Evolutionary conservation across 2,329 filamentous ascomycete species (phyloP).

Genomic region (Purpureocillium lavendulum): DNA sequence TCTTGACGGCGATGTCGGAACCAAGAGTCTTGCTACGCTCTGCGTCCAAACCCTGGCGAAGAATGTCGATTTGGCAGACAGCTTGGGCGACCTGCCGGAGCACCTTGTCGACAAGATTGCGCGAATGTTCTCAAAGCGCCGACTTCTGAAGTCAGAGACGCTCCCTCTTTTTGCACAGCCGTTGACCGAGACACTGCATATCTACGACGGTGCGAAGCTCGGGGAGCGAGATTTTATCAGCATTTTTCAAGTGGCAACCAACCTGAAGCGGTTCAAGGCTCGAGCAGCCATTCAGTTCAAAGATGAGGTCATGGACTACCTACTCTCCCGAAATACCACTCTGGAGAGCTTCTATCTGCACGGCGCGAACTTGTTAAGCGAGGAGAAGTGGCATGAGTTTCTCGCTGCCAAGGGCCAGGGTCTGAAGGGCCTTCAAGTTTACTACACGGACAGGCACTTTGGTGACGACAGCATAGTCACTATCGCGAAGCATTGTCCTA

Average conservation of each 20-base stretch:
- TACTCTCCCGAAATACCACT: conserved; percentile 60
- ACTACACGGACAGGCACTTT: conserved; percentile 77
- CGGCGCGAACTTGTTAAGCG: conserved; percentile 74
- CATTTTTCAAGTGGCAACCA: conserved; percentile 69
- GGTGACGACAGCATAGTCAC: conserved; percentile 58
- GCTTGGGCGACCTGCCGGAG: conserved; percentile 50
- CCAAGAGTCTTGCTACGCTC: conserved; percentile 58
- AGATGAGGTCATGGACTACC: conserved; percentile 72
- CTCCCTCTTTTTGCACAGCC: conserved; percentile 50
- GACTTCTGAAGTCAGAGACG: conserved; percentile 45
- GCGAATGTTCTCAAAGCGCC: conserved; percentile 50
- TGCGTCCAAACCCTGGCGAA: conserved; percentile 56
- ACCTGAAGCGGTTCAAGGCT: conserved; percentile 62
- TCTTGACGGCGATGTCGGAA: conserved; percentile 66
- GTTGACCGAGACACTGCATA: conserved; percentile 37
- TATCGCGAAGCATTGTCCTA: conserved; percentile 57
- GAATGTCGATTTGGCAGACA: conserved; percentile 54
- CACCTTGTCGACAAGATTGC: conserved; percentile 50
- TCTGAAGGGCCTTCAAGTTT: conserved; percentile 65
- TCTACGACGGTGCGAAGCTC: conserved; percentile 57
- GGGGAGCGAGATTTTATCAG: conserved; percentile 67
- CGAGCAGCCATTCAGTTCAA: conserved; percentile 90
- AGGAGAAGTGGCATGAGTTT: conserved; percentile 65
- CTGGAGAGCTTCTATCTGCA: conserved; percentile 72
- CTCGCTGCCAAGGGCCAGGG: conserved; percentile 56